Evolutionary conservation across 2,329 filamentous ascomycete genomes (phyloP).

Genomic region (Aspergillus tanneri): DNA sequence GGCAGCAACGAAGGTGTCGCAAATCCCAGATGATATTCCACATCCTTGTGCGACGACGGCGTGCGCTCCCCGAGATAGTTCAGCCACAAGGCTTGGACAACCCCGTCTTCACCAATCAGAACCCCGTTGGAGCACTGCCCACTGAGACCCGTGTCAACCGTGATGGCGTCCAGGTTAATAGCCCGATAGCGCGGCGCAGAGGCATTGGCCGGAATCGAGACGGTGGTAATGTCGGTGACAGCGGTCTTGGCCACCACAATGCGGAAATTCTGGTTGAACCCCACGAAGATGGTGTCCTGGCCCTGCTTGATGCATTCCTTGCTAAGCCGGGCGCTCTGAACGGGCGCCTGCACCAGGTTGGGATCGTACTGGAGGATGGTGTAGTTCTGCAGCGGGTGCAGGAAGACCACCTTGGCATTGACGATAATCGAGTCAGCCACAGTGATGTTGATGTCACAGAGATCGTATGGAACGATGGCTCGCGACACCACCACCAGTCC

Average conservation of each 20-base stretch:
- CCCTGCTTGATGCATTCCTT: conserved; percentile 84
- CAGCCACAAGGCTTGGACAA: conserved; percentile 92
- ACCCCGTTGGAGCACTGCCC: conserved; percentile 93
- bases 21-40: conserved; percentile 93
- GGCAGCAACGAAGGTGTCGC: conserved; percentile 85
- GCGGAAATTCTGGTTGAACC: conserved; percentile 94
- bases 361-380: conserved; percentile 94
- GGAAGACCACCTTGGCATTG: conserved; percentile 88
- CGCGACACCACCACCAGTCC: conserved; percentile 91
- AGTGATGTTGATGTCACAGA: conserved; percentile 94
- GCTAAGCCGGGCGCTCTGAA: conserved; percentile 83
- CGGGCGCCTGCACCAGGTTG: conserved; percentile 85
- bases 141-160: conserved; percentile 88
- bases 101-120: conserved; percentile 82
- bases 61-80: conserved; percentile 92
- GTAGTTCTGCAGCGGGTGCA: conserved; percentile 97
- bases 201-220: conserved; percentile 91
- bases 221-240: conserved; percentile 95
- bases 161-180: conserved; percentile 94
- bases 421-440: conserved; percentile 96
- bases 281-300: conserved; percentile 91
- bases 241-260: conserved; percentile 92
- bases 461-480: conserved; percentile 91
- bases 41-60: conserved; percentile 75
- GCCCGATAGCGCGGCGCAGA: conserved; percentile 90